Evolutionary conservation across 1,284 basidiomycete species (phyloP).

Genomic region (Caloboletus firmus): DNA sequence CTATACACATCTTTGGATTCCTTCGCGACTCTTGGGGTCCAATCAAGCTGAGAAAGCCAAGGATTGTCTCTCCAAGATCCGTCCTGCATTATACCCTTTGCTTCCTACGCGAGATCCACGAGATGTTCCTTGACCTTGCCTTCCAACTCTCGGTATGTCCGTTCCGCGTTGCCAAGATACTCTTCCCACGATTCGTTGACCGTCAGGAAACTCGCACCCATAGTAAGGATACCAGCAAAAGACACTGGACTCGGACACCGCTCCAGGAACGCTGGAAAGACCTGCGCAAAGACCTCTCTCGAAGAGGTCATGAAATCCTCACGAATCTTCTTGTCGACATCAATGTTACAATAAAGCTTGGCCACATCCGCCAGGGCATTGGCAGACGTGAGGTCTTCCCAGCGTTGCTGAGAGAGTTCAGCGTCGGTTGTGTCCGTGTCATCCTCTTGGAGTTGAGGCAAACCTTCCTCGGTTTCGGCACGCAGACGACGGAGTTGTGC

Average conservation of each 20-base stretch:
- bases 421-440: slow-evolving; percentile 41
- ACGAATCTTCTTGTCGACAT: slow-evolving; percentile 79
- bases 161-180: slow-evolving; percentile 80
- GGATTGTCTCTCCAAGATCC: slow-evolving; percentile 71
- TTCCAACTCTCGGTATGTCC: slow-evolving; percentile 76
- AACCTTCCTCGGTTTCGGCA: slow-evolving; percentile 45
- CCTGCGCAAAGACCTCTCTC: slow-evolving; percentile 71
- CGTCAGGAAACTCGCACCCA: slow-evolving; percentile 91
- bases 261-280: slow-evolving; percentile 82
- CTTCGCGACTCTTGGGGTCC: slow-evolving; percentile 86
- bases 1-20: slow-evolving; percentile 58
- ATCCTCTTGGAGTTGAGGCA: slow-evolving; percentile 42
- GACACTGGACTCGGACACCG: slow-evolving; percentile 93
- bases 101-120: slow-evolving; percentile 66
- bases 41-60: slow-evolving; percentile 93
- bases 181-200: slow-evolving; percentile 88
- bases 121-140: slow-evolving; percentile 70
- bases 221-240: slow-evolving; percentile 87
- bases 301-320: slow-evolving; percentile 74
- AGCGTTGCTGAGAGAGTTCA: slow-evolving; percentile 56
- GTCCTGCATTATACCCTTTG: slow-evolving; percentile 48
- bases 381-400: slow-evolving; percentile 92
- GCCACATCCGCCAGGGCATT: slow-evolving; percentile 95
- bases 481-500: slow-evolving; percentile 47
- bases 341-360: slow-evolving; percentile 82